A percentile compares a stretch with the other conserved stretches of the same genome.
Conservation (phyloP, 768 basidiomycete species). For the Termitomyces sp. region DNA sequence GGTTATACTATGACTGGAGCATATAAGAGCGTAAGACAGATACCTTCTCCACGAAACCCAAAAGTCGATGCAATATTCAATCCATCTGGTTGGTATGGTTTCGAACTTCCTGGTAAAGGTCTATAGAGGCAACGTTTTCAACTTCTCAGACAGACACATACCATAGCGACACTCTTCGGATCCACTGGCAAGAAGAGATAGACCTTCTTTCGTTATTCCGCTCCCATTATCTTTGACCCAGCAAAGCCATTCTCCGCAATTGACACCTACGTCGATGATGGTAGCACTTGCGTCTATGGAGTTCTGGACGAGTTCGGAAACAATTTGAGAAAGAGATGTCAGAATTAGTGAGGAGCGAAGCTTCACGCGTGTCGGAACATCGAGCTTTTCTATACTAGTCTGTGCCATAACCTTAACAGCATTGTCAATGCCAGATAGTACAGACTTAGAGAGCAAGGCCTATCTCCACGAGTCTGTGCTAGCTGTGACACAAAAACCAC, state of each 20-base stretch:
- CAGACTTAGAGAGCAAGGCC: no score
- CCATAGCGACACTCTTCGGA: conserved; percentile 60
- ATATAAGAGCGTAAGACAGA: not conserved
- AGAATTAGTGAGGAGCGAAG: conserved; percentile 83
- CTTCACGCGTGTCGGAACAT: conserved; percentile 55
- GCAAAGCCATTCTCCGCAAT: conserved; percentile 74
- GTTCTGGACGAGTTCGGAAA: conserved; percentile 88
- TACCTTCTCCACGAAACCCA: conserved; percentile 94
- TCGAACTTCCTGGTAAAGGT: conserved; percentile 59
- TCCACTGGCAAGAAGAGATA: conserved; percentile 47
- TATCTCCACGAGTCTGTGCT: not conserved
- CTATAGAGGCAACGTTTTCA: not conserved
- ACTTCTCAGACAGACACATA: conserved; percentile 26
- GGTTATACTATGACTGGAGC: not conserved
- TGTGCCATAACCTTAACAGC: not conserved
- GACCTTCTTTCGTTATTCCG: conserved; percentile 62
- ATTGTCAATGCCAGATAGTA: not conserved
- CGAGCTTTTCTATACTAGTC: conserved; percentile 39
- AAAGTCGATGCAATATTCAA: conserved; percentile 58
- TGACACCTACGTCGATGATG: conserved; percentile 64
- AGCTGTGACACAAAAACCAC: no score
- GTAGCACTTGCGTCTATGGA: conserved; percentile 75
- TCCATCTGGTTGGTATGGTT: conserved; percentile 48
- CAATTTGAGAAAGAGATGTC: conserved; percentile 71
- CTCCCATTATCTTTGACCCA: conserved; percentile 83